phyloP scores from a whole-genome alignment of 2,329 filamentous ascomycete species.

The Emmonsia crescens region DNA sequence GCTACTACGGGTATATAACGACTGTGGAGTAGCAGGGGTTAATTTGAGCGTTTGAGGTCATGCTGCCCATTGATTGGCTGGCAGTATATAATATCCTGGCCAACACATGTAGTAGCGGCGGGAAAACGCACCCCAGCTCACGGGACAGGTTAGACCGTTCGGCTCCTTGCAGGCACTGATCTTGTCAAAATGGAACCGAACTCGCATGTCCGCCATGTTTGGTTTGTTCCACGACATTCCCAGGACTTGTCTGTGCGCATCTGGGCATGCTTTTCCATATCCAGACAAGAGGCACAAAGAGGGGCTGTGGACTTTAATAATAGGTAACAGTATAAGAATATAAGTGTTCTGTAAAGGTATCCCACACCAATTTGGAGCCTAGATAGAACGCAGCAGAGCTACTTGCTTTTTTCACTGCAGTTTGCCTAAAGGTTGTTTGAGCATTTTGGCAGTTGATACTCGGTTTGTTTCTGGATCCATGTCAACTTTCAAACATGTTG shows the following conservation, averaged over 20 bases:
- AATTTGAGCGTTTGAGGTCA: not conserved
- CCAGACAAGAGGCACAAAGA: not conserved
- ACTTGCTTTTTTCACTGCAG: not conserved
- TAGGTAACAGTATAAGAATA: not conserved
- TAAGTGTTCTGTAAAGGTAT: not conserved
- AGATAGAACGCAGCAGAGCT: not conserved
- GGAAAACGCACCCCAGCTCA: not conserved
- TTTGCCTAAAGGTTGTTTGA: not conserved
- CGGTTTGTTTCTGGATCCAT: not conserved
- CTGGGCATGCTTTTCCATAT: not conserved
- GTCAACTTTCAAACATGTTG: not conserved
- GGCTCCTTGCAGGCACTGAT: not conserved
- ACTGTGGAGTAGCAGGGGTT: no score
- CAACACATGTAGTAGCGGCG: not conserved
- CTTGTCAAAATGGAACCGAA: not conserved
- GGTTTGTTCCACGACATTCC: not conserved
- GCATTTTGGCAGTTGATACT: not conserved
- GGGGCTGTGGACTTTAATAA: not conserved
- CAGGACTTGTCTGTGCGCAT: not conserved
- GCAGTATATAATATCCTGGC: not conserved
- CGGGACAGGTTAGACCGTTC: not conserved
- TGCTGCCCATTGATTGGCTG: not conserved
- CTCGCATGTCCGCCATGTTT: not conserved
- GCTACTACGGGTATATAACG: no score
- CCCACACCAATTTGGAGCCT: not conserved